Evolutionary conservation across 352 stramenopile genomes (phyloP), one percentile per base, ranked within the genome.

Genomic region (Phytophthora sp.): DNA sequence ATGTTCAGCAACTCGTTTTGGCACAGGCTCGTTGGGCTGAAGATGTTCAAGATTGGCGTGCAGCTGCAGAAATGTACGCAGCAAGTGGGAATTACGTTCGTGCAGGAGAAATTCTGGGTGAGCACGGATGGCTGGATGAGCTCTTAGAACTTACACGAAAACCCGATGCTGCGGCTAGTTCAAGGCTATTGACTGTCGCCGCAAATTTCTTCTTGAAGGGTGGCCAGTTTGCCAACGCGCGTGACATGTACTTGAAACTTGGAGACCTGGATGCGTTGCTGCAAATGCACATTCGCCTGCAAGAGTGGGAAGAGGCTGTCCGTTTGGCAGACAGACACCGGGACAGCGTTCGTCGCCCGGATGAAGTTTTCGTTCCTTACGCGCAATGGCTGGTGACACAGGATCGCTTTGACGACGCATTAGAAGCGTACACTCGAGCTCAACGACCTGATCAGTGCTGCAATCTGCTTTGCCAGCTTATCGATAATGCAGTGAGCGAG

Each of bases 271-370:
- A 92, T 55, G 64, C 84, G 30, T 73, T 99, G 26, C 74, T 98
- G 53, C 76, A 89, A 51, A 87, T 98, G 71, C 89, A 98, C 62
- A 93, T 98, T 31, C 78, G 86, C 11, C 68, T 93, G 26, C 76
- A 97, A 45, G 89, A 98, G 50, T 98, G 94, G 94, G 87, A 94
- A 43, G 93, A 97, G 54, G 96, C 95, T 17, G 89, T 97, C 17
- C 88, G 88, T 23, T 75, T 98, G 26, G 89, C 88, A 7, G 77
- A 96, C 35, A 89, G 87, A 74, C 84, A 95, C 69, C 72, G 73
- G 15, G 79, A 92, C 45, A 81, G 77, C n/a, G 74, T 93, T 11
- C 71, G 85, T 55, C 87, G 97, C 50, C 84, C 92, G 8, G 88
- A 97, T 49, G 76, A 92, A 5, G 87, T 98, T 7, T 98, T 96